Evolutionary conservation across 2,329 filamentous ascomycete species (phyloP).

Genomic region (Ophioceras dolichostomum): DNA sequence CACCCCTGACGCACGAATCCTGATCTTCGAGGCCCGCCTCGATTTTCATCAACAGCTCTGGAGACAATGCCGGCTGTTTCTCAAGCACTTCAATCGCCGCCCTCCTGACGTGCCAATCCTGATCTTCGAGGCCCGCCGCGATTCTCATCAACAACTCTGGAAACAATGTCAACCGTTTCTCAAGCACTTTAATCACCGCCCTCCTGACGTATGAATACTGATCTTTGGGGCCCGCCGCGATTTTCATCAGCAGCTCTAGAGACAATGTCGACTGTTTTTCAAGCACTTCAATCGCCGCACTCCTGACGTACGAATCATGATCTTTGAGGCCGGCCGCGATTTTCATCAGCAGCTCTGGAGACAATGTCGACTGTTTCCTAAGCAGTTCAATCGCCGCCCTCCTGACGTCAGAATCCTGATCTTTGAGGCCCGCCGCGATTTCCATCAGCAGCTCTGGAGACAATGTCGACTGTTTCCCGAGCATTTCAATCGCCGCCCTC

Average conservation of each 20-base stretch:
- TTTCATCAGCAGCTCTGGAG: background rate
- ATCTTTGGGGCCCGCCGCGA: background rate
- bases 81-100: too few relatives aligned
- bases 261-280: background rate
- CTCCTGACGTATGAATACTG: background rate
- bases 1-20: background rate
- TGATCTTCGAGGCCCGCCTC: background rate
- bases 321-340: background rate
- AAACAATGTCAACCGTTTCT: too few relatives aligned
- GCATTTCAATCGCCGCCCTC: too few relatives aligned
- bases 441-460: background rate
- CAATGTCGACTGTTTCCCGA: too few relatives aligned
- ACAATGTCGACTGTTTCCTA: background rate
- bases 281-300: background rate
- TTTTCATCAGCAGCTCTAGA: background rate
- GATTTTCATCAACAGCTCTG: too few relatives aligned
- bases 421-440: background rate
- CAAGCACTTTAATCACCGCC: background rate
- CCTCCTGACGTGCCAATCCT: too few relatives aligned
- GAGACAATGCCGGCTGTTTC: too few relatives aligned
- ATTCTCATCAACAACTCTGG: too few relatives aligned
- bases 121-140: too few relatives aligned
- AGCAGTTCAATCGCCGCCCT: background rate
- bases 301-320: background rate
- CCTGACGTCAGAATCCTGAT: background rate